These are phyloP conservation scores for Silene latifolia DNA, from an alignment of 148 eudicot species.

Conservation along the genomic window DNA sequence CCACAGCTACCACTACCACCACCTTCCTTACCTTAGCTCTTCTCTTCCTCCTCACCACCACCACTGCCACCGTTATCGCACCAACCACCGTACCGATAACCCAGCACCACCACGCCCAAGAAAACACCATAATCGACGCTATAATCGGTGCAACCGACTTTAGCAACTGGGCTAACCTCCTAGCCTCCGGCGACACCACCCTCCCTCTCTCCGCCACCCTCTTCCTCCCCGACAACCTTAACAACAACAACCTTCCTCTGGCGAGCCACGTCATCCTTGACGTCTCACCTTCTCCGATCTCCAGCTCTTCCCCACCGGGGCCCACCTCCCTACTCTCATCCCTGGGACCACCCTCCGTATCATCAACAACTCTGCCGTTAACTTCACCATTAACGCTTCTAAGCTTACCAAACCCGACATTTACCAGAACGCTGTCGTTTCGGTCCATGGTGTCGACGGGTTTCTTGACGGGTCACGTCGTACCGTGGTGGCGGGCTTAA, in stretches of 20 bases:
- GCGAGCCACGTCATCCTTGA: conserved; percentile 36
- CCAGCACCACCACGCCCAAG: conserved; percentile 10
- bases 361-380: conserved; percentile 31
- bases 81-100: background rate
- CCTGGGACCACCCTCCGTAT: conserved; percentile 40
- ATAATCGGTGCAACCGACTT: conserved; percentile 46
- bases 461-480: conserved; percentile 23
- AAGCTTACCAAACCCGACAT: conserved; percentile 40
- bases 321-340: conserved; percentile 42
- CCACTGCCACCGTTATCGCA: background rate
- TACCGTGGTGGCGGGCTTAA: background rate
- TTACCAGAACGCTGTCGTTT: conserved; percentile 27
- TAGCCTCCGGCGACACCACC: conserved; percentile 30
- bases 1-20: conserved; percentile 1
- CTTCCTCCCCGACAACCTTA: conserved; percentile 46
- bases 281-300: conserved; percentile 44
- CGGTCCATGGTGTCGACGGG: conserved; percentile 38
- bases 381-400: conserved; percentile 39
- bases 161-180: conserved; percentile 42
- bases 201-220: conserved; percentile 40
- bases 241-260: conserved; percentile 20
- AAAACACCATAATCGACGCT: conserved; percentile 40
- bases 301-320: conserved; percentile 21
- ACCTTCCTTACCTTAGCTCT: background rate
- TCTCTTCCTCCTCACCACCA: background rate